A percentile compares a stretch with the other conserved stretches of the same genome.
phyloP scores from a whole-genome alignment of 345 rosid genomes.

The Boechera retrofracta region DNA sequence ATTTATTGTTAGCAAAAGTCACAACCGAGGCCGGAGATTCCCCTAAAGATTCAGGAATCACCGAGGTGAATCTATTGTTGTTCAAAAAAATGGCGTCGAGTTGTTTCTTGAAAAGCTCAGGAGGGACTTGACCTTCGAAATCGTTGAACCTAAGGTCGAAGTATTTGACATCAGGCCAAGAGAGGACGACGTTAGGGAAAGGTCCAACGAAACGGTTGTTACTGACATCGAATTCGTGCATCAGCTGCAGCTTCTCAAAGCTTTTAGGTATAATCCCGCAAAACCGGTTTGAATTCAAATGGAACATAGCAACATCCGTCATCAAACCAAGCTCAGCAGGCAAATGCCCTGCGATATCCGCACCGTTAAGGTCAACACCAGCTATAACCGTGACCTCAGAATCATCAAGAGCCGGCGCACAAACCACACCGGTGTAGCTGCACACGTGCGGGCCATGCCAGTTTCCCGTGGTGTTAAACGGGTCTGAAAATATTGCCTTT shows the following conservation, averaged over 20 bases:
- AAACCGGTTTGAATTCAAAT: slow-evolving; percentile 78
- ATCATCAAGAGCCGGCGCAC: slow-evolving; percentile 71
- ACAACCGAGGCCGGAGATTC: slow-evolving; percentile 66
- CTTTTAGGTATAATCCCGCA: slow-evolving; percentile 82
- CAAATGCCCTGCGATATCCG: slow-evolving; percentile 85
- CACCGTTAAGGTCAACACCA: slow-evolving; percentile 76
- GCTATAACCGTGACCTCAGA: slow-evolving; percentile 58
- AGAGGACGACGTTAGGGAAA: slow-evolving; percentile 60
- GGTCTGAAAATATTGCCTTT: slow-evolving; percentile 77
- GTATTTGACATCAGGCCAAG: slow-evolving; percentile 63
- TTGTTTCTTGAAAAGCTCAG: slow-evolving; percentile 54
- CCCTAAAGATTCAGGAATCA: slow-evolving; percentile 71
- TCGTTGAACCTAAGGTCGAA: slow-evolving; percentile 76
- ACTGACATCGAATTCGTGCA: slow-evolving; percentile 87
- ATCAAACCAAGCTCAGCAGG: slow-evolving; percentile 74
- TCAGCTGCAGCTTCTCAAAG: slow-evolving; percentile 54
- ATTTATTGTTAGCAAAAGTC: slow-evolving; percentile 74
- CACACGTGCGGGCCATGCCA: slow-evolving; percentile 85
- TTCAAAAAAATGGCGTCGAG: slow-evolving; percentile 79
- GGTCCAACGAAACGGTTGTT: slow-evolving; percentile 80
- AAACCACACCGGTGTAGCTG: slow-evolving; percentile 71
- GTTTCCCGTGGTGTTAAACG: slow-evolving; percentile 64
- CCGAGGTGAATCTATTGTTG: slow-evolving; percentile 72
- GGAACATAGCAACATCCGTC: slow-evolving; percentile 71
- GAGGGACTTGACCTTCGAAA: slow-evolving; percentile 77